Percentiles rank a stretch among this genome's conserved stretches.
These are phyloP conservation scores for Pneumocystis wakefieldiae DNA, from an alignment of 1,139 yeast species.

Conservation along the genomic window DNA sequence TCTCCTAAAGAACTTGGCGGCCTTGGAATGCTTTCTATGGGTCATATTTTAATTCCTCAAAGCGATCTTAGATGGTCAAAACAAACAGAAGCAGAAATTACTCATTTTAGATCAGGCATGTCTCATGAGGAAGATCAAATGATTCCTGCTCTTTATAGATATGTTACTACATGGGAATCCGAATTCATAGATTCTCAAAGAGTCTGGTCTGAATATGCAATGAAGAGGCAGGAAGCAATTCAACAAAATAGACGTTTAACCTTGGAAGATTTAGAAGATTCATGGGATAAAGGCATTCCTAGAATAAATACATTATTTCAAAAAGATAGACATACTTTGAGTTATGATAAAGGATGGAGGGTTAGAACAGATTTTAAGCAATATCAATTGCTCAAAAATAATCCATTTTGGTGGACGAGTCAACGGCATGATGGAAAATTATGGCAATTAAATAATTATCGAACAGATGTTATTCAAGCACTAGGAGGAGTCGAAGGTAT, in stretches of 20 bases:
- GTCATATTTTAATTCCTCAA: slow-evolving; percentile 87
- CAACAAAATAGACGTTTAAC: slow-evolving; percentile 77
- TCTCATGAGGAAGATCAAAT: slow-evolving; percentile 53
- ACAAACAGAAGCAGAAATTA: slow-evolving; percentile 88
- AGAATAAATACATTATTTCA: slow-evolving; percentile 90
- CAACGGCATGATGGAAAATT: slow-evolving; percentile 87
- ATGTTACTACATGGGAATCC: slow-evolving; percentile 91
- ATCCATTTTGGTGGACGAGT: slow-evolving; percentile 96
- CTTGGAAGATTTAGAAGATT: slow-evolving; percentile 81
- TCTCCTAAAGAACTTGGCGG: slow-evolving; percentile 97
- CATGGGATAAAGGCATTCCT: slow-evolving; percentile 95
- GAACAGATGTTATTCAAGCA: slow-evolving; percentile 94
- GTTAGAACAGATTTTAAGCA: slow-evolving; percentile 66
- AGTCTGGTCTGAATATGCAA: slow-evolving; percentile 95
- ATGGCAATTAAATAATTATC: slow-evolving; percentile 84
- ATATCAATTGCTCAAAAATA: slow-evolving; percentile 52
- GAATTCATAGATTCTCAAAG: slow-evolving; percentile 88
- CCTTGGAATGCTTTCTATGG: slow-evolving; percentile 91
- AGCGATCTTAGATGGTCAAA: slow-evolving; percentile 82
- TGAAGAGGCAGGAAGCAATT: slow-evolving; percentile 73
- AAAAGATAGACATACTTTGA: slow-evolving; percentile 85
- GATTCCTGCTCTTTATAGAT: slow-evolving; percentile 87
- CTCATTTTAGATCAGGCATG: slow-evolving; percentile 93
- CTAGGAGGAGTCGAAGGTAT: slow-evolving; percentile 95
- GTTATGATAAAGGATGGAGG: slow-evolving; percentile 78